Percentiles rank a stretch among this genome's conserved stretches.
Conservation (phyloP, 2,329 filamentous ascomycete genomes). For the Colletotrichum sp. region DNA sequence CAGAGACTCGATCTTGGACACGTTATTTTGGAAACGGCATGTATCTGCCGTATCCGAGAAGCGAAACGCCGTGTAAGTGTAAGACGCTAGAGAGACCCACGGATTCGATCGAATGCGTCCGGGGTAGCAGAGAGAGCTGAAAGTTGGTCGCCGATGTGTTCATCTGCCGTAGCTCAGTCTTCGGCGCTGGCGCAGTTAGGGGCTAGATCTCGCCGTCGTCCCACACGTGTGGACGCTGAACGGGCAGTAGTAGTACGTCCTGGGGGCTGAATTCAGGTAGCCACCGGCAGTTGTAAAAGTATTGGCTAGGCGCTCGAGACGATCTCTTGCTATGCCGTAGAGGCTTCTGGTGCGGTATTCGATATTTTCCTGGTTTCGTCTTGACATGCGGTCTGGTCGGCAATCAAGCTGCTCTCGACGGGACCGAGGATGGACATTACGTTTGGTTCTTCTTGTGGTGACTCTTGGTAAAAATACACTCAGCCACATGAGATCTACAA, state of each 20-base stretch:
- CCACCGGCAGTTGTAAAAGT: not conserved
- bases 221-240: not conserved
- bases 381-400: not conserved
- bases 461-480: not conserved
- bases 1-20: not conserved
- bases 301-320: not conserved
- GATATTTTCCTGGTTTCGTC: not conserved
- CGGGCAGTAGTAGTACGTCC: not conserved
- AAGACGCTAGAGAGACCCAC: not conserved
- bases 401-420: not conserved
- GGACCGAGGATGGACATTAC: rapidly evolving
- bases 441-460: not conserved
- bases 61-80: not conserved
- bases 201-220: not conserved
- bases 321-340: not conserved
- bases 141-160: not conserved
- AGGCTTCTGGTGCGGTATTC: not conserved
- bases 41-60: not conserved
- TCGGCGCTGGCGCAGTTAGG: not conserved
- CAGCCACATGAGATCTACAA: not conserved
- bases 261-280: not conserved
- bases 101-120: not conserved
- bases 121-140: not conserved
- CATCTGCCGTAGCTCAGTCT: not conserved
- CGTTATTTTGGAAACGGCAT: not conserved